phyloP scores from a whole-genome alignment of 441 rosid species.

The Mallotus repandus region DNA sequence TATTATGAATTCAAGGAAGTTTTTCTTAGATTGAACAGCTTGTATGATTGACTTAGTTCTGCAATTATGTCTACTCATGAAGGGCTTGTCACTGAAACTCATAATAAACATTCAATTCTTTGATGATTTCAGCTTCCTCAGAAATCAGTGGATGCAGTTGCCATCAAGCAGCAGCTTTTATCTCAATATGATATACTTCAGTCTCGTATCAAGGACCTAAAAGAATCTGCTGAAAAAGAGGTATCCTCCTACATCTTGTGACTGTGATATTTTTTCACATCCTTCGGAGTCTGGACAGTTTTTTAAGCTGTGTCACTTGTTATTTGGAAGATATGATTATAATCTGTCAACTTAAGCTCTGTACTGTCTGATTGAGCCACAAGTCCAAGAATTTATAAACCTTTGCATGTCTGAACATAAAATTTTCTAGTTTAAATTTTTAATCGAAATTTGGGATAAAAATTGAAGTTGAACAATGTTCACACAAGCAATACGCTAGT shows the following conservation, averaged over 20 bases:
- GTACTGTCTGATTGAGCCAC: neutral
- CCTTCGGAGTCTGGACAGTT: neutral
- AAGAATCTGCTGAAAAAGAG: constrained; percentile 83
- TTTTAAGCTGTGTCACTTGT: neutral
- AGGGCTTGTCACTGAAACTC: neutral
- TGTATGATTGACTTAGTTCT: neutral
- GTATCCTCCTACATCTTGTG: constrained; percentile 34
- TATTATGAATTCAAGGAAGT: neutral
- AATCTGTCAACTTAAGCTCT: neutral
- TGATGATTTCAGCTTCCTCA: constrained; percentile 77
- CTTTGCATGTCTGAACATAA: neutral
- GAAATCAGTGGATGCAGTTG: constrained; percentile 57
- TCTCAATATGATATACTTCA: constrained; percentile 86
- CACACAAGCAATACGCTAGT: neutral
- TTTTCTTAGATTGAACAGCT: neutral
- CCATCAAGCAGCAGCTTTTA: constrained; percentile 79
- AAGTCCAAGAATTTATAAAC: neutral
- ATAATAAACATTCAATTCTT: constrained; percentile 17
- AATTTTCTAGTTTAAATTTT: neutral
- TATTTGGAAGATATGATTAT: no score
- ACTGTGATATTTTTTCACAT: constrained; percentile 10
- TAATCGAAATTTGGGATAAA: neutral
- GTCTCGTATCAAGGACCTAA: constrained; percentile 80
- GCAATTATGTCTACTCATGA: neutral
- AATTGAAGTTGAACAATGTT: neutral